A percentile compares a stretch with the other conserved stretches of the same genome.
These are phyloP conservation scores for Ophiocordyceps australis DNA, from an alignment of 2,329 filamentous ascomycete genomes.

Conservation along the genomic window DNA sequence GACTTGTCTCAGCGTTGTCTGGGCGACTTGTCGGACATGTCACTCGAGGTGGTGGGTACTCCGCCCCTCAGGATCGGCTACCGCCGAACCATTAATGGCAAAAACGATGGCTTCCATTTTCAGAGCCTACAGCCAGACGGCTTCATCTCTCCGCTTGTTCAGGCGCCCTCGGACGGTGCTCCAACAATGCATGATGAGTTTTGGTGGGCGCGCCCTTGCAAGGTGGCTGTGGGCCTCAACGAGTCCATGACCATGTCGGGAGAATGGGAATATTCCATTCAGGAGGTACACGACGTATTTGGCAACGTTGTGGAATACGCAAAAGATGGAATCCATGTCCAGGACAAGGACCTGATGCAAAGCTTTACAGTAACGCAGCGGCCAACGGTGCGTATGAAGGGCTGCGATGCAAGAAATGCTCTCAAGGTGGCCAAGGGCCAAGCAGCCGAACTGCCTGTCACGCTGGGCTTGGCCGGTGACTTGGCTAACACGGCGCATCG, in stretches of 20 bases:
- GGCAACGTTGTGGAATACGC: constrained; percentile 73
- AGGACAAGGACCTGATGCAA: constrained; percentile 50
- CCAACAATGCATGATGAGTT: constrained; percentile 47
- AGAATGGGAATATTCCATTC: constrained; percentile 75
- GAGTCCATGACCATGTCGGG: constrained; percentile 71
- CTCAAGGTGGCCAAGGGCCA: constrained; percentile 69
- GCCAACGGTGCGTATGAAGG: constrained; percentile 51
- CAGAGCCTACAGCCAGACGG: constrained; percentile 88
- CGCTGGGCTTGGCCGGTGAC: constrained; percentile 44
- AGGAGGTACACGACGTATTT: constrained; percentile 81
- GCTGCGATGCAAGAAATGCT: constrained; percentile 64
- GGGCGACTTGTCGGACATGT: constrained; percentile 73
- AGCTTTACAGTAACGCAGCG: constrained; percentile 75
- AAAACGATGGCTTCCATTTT: constrained; percentile 71
- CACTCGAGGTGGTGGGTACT: constrained; percentile 70
- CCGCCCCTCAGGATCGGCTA: constrained; percentile 88
- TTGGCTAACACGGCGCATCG: constrained; percentile 46
- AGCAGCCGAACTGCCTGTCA: constrained; percentile 48
- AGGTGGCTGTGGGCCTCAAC: constrained; percentile 67
- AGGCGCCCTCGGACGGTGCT: constrained; percentile 39
- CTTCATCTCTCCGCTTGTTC: constrained; percentile 59
- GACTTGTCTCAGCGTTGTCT: constrained; percentile 54
- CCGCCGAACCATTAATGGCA: constrained; percentile 69
- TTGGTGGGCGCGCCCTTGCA: constrained; percentile 64
- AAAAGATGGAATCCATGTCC: constrained; percentile 46